These are phyloP conservation scores for Cystofilobasidium capitatum DNA, from an alignment of 768 basidiomycete species.

Conservation along the genomic window DNA sequence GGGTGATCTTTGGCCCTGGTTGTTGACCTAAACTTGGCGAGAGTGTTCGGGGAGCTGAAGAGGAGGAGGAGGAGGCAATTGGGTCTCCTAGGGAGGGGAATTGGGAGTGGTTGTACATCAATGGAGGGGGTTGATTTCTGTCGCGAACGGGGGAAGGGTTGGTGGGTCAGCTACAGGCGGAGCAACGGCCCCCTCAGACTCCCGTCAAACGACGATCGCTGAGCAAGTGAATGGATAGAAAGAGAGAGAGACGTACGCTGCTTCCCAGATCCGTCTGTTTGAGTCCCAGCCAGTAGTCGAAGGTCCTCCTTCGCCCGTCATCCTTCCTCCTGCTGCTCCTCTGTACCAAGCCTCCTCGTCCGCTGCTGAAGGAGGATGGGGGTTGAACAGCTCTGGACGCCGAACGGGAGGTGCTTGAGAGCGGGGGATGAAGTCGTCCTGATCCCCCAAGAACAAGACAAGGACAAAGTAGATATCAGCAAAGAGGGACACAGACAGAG, in stretches of 20 bases:
- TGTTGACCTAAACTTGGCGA: background rate
- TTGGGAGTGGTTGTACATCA: constrained; percentile 16
- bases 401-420: background rate
- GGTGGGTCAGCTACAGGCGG: background rate
- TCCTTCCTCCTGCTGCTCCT: background rate
- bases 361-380: background rate
- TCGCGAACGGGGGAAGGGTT: background rate
- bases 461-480: background rate
- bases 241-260: constrained; percentile 6
- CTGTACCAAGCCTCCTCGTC: constrained; percentile 20
- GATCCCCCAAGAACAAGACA: background rate
- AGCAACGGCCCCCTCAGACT: too few species aligned
- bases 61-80: background rate
- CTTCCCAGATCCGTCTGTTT: constrained; percentile 22
- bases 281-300: constrained; percentile 14
- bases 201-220: background rate
- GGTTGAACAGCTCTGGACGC: background rate
- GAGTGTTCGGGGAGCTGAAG: background rate
- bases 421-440: constrained; percentile 1
- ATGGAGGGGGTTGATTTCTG: constrained; percentile 20
- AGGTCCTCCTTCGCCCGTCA: background rate
- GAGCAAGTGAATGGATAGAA: background rate
- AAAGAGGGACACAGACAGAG: background rate
- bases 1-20: constrained; percentile 16
- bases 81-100: constrained; percentile 16